Conservation (phyloP, 2,329 filamentous ascomycete genomes). For the Fusarium incarnatum region DNA sequence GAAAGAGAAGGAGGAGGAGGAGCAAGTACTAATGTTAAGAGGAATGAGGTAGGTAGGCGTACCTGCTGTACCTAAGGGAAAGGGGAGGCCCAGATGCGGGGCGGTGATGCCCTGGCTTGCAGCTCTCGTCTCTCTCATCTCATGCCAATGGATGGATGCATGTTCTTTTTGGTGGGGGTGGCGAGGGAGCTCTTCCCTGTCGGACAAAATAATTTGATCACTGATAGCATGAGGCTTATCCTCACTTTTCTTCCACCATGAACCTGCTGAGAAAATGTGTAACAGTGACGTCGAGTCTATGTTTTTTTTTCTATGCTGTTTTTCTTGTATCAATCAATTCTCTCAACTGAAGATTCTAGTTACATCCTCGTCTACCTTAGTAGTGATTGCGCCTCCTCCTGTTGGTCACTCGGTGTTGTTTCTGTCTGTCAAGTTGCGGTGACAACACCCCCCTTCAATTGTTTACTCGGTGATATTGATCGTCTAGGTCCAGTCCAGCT, state of each 20-base stretch:
- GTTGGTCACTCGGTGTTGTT: background rate
- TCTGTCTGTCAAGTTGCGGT: conserved; percentile 18
- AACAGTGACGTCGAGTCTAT: conserved; percentile 30
- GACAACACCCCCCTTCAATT: conserved; percentile 17
- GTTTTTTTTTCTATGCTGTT: background rate
- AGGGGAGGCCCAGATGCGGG: conserved; percentile 34
- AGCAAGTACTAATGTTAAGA: conserved; percentile 31
- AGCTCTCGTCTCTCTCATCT: conserved; percentile 15
- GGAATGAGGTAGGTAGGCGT: conserved; percentile 36
- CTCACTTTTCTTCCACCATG: conserved; percentile 11
- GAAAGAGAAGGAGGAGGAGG: conserved; percentile 5
- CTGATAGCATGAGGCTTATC: background rate
- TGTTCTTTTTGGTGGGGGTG: conserved; percentile 39
- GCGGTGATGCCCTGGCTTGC: conserved; percentile 38
- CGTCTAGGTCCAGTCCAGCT: conserved; percentile 18
- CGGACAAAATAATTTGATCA: conserved; percentile 22
- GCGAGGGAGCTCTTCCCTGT: conserved; percentile 29
- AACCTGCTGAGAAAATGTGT: conserved; percentile 16
- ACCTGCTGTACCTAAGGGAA: conserved; percentile 33
- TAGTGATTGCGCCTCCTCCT: conserved; percentile 16
- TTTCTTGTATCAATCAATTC: background rate
- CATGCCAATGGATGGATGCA: conserved; percentile 7
- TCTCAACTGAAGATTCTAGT: conserved; percentile 4
- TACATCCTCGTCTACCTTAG: background rate
- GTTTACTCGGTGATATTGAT: conserved; percentile 22